A percentile compares a stretch with the other conserved stretches of the same genome.
These are phyloP conservation scores for Saccharomycopsis oosterbeekiorum DNA, from an alignment of 805 yeast genomes.

Conservation along the genomic window DNA sequence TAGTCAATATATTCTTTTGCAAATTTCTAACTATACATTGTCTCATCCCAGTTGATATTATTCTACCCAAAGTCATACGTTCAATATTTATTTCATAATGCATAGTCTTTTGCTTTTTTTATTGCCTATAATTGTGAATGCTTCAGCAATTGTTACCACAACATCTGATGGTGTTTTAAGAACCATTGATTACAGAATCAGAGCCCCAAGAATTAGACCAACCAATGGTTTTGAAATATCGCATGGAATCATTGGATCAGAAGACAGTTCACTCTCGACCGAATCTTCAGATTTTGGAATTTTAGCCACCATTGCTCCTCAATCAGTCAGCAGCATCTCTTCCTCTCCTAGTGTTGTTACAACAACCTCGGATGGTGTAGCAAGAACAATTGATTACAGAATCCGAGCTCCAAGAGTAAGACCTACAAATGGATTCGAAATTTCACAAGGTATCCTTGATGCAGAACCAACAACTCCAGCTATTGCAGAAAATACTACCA, in stretches of 20 bases:
- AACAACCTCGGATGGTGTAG: not conserved
- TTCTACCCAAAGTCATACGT: not conserved
- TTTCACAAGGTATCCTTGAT: not conserved
- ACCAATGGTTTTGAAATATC: not conserved
- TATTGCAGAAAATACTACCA: not conserved
- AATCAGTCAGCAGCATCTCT: not conserved
- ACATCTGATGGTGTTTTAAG: not conserved
- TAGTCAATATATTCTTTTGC: not conserved
- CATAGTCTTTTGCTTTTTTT: not conserved
- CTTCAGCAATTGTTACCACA: not conserved
- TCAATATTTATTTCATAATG: not conserved
- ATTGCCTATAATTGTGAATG: not conserved
- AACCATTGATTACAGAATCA: slow-evolving; percentile 5
- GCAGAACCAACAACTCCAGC: not conserved
- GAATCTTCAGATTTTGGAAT: not conserved
- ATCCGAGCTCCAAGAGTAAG: slow-evolving; percentile 8
- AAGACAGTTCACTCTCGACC: not conserved
- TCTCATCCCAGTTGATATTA: not conserved
- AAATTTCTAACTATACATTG: not conserved
- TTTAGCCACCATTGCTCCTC: not conserved
- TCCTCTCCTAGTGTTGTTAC: not conserved
- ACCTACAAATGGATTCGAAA: not conserved
- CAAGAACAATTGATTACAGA: slow-evolving; percentile 3
- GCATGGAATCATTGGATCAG: not conserved
- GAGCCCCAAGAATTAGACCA: slow-evolving; percentile 9